Percentiles rank a stretch among this genome's conserved stretches.
These are phyloP conservation scores for Saccharum hybrid DNA, from an alignment of 202 grass and related monocot genomes.

Conservation along the genomic window DNA sequence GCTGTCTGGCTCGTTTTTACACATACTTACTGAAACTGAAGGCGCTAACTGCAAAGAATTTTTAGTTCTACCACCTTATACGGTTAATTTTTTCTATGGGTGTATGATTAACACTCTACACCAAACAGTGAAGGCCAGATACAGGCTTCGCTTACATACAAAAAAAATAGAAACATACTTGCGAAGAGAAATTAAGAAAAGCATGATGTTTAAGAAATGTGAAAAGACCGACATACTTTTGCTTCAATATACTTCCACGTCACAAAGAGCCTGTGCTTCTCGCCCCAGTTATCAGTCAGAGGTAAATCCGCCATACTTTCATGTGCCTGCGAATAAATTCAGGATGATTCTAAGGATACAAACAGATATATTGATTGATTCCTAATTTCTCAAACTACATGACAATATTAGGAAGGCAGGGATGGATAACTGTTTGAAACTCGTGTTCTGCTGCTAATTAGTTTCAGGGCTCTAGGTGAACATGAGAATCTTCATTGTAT, in stretches of 20 bases:
- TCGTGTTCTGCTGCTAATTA: background rate
- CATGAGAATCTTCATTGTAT: background rate
- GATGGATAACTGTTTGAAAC: background rate
- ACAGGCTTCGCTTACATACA: background rate
- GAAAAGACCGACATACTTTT: constrained; percentile 47
- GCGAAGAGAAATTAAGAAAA: background rate
- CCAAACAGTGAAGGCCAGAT: background rate
- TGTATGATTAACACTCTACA: background rate
- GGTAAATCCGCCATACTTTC: constrained; percentile 52
- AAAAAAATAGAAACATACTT: background rate
- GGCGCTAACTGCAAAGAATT: background rate
- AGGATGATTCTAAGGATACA: background rate
- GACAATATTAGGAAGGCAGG: background rate
- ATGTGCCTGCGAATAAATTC: constrained; percentile 50
- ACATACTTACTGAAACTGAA: background rate
- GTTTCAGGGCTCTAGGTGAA: constrained; percentile 1
- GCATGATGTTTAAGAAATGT: constrained; percentile 11
- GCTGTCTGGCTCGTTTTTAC: background rate
- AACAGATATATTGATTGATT: background rate
- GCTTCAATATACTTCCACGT: constrained; percentile 75
- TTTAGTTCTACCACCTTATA: background rate
- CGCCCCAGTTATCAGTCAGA: constrained; percentile 62
- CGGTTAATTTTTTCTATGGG: no score
- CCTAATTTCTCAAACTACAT: background rate
- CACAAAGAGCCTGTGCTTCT: constrained; percentile 64